These are phyloP conservation scores for Macaranga tanarius DNA, from an alignment of 441 rosid species.

Conservation along the genomic window DNA sequence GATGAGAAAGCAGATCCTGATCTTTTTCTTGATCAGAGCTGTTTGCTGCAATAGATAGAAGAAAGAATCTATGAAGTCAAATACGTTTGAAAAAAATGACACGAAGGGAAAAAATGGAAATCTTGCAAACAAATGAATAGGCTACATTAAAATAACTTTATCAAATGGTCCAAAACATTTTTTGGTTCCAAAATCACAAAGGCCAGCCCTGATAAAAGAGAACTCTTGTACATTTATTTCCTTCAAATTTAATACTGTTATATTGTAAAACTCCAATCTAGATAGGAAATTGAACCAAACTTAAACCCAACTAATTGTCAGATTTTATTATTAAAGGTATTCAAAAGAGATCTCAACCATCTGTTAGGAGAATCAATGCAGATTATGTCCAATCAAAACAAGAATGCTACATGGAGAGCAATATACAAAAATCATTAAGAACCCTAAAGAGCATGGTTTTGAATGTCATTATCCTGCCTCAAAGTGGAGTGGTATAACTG, in stretches of 20 bases:
- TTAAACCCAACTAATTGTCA: neutral
- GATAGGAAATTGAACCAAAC: neutral
- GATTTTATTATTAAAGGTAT: neutral
- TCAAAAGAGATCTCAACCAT: neutral
- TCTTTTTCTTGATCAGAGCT: slow-evolving; percentile 54
- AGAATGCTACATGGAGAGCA: neutral
- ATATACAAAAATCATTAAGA: neutral
- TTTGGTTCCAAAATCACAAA: neutral
- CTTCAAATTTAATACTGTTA: neutral
- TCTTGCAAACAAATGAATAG: slow-evolving; percentile 5
- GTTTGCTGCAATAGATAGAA: slow-evolving; percentile 51
- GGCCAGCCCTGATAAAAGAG: neutral
- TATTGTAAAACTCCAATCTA: neutral
- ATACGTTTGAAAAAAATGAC: slow-evolving; percentile 6
- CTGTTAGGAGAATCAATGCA: neutral
- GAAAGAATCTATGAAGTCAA: slow-evolving; percentile 24
- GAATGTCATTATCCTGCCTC: neutral
- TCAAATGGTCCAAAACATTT: neutral
- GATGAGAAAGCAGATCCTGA: slow-evolving; percentile 69
- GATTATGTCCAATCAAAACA: neutral
- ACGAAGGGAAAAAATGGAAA: neutral
- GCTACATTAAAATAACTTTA: neutral
- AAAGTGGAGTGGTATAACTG: neutral
- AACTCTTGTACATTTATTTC: neutral
- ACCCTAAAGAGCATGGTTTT: neutral